A percentile compares a stretch with the other conserved stretches of the same genome.
These are phyloP conservation scores for Colletotrichum destructivum DNA, from an alignment of 2,329 filamentous ascomycete genomes.

Conservation along the genomic window DNA sequence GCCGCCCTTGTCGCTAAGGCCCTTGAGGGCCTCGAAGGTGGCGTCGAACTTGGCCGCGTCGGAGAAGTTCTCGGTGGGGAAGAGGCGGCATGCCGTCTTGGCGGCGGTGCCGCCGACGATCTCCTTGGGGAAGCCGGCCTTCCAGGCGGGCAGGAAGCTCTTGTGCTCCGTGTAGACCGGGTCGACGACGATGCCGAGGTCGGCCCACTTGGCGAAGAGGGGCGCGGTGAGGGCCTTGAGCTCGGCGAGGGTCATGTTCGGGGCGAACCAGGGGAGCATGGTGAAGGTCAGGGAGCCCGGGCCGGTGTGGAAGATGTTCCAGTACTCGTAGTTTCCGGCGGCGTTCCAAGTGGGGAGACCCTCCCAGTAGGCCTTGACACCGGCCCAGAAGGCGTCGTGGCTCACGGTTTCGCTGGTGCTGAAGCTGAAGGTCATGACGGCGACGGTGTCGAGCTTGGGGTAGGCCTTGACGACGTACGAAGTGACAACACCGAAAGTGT, in stretches of 20 bases:
- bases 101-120: slow-evolving; percentile 23
- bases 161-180: slow-evolving; percentile 47
- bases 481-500: slow-evolving; percentile 71
- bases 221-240: slow-evolving; percentile 54
- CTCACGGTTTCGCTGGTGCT: slow-evolving; percentile 41
- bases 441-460: slow-evolving; percentile 55
- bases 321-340: slow-evolving; percentile 46
- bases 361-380: slow-evolving; percentile 45
- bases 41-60: slow-evolving; percentile 47
- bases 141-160: slow-evolving; percentile 48
- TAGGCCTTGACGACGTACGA: slow-evolving; percentile 69
- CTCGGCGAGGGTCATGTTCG: slow-evolving; percentile 50
- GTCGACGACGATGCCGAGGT: slow-evolving; percentile 48
- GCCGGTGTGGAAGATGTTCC: slow-evolving; percentile 47
- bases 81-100: slow-evolving; percentile 34
- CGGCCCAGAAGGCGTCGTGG: slow-evolving; percentile 49
- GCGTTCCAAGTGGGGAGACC: slow-evolving; percentile 44
- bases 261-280: slow-evolving; percentile 49
- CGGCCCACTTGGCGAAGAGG: slow-evolving; percentile 50
- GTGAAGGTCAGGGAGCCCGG: slow-evolving; percentile 48
- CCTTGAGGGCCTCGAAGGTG: slow-evolving; percentile 55
- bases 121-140: slow-evolving; percentile 46
- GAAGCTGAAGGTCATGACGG: slow-evolving; percentile 62
- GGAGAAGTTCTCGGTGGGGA: slow-evolving; percentile 24
- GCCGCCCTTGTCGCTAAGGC: slow-evolving; percentile 57